A percentile compares a stretch with the other conserved stretches of the same genome.
These are phyloP conservation scores for Hyphodiscus sp. DNA, from an alignment of 2,329 filamentous ascomycete species.

Conservation along the genomic window DNA sequence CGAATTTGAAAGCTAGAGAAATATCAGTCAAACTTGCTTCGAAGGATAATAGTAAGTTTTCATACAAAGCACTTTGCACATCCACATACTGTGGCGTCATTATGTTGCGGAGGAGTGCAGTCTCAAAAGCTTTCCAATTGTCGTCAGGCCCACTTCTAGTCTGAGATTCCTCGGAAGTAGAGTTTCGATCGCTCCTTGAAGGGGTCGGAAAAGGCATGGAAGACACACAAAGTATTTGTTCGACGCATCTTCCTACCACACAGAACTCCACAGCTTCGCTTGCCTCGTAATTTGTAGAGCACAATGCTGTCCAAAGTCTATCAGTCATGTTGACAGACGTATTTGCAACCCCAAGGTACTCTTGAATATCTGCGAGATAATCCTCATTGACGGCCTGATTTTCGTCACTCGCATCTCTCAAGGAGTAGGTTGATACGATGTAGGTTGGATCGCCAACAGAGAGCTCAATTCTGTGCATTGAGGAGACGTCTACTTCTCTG, in stretches of 20 bases:
- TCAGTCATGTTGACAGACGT: slow-evolving; percentile 12
- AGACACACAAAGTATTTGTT: slow-evolving; percentile 16
- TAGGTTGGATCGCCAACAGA: slow-evolving; percentile 8
- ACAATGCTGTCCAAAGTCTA: slow-evolving; percentile 14
- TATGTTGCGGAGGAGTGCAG: slow-evolving; percentile 14
- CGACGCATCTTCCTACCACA: slow-evolving; percentile 14
- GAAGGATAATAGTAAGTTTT: background rate
- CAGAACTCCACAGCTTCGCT: slow-evolving; percentile 13
- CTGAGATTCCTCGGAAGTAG: background rate
- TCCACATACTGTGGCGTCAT: slow-evolving; percentile 13
- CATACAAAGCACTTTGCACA: slow-evolving; percentile 14
- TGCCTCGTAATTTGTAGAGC: slow-evolving; percentile 12
- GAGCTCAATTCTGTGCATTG: slow-evolving; percentile 8
- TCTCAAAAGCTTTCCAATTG: background rate
- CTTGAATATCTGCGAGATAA: slow-evolving; percentile 4
- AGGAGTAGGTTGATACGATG: slow-evolving; percentile 11
- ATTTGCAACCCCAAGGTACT: slow-evolving; percentile 11
- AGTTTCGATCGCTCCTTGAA: background rate
- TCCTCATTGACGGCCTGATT: background rate
- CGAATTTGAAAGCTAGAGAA: slow-evolving; percentile 14
- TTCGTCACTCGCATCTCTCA: background rate
- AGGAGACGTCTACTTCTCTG: slow-evolving; percentile 6
- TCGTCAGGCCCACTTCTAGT: background rate
- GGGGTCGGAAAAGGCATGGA: slow-evolving; percentile 5
- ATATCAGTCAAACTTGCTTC: background rate